A percentile compares a stretch with the other conserved stretches of the same genome.
Evolutionary conservation across 805 yeast genomes (phyloP).

Genomic region (Cyberlindnera misumaiensis): DNA sequence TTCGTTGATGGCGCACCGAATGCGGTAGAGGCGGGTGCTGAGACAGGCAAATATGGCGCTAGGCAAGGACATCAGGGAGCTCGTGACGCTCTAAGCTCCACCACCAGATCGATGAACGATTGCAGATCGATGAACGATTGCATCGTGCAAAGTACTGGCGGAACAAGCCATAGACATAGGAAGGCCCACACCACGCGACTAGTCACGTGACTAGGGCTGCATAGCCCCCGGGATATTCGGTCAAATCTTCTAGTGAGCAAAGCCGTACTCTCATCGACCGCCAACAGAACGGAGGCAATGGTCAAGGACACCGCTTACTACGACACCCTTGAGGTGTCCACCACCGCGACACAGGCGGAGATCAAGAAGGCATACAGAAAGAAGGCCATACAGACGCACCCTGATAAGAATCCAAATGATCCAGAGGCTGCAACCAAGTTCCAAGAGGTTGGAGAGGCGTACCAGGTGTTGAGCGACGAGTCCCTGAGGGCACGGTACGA

Average conservation of each 20-base stretch:
- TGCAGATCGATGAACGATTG: no score
- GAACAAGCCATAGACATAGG: no score
- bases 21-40: no score
- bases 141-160: no score
- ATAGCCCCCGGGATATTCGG: background rate
- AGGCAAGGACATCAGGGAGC: no score
- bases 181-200: no score
- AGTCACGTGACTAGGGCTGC: background rate
- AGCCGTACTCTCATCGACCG: background rate
- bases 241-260: background rate
- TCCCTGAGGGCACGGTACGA: slow-evolving; percentile 70
- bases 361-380: slow-evolving; percentile 92
- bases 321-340: slow-evolving; percentile 63
- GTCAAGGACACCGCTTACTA: slow-evolving; percentile 73
- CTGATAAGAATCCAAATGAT: slow-evolving; percentile 95
- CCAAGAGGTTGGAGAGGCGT: slow-evolving; percentile 66
- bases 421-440: slow-evolving; percentile 83
- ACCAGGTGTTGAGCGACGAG: slow-evolving; percentile 73
- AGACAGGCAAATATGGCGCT: no score
- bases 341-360: slow-evolving; percentile 69
- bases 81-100: no score
- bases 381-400: slow-evolving; percentile 84
- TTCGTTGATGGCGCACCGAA: background rate
- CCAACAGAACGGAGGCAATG: slow-evolving; percentile 9
- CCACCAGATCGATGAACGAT: no score